Percentiles rank a stretch among this genome's conserved stretches.
These are phyloP conservation scores for Sherardia arvensis DNA, from an alignment of 257 asterid genomes.

Conservation along the genomic window DNA sequence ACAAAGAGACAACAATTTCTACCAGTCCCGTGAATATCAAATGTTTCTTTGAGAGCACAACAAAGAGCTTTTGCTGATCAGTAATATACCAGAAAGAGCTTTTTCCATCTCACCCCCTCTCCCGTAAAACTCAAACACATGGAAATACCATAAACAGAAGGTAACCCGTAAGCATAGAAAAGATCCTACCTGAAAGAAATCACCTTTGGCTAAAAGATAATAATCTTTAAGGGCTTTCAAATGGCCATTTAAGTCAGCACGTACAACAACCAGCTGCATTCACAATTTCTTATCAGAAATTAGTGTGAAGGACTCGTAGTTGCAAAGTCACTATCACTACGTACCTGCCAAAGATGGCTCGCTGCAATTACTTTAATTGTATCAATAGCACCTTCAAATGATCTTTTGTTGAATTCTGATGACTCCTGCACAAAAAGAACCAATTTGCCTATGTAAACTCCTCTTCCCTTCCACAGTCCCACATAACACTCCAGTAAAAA, in stretches of 20 bases:
- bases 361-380: constrained; percentile 92
- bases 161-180: neutral
- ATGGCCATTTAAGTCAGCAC: constrained; percentile 99
- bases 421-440: constrained; percentile 53
- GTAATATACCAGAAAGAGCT: neutral
- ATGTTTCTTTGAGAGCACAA: neutral
- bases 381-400: constrained; percentile 74
- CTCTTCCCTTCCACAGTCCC: neutral
- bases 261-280: constrained; percentile 92
- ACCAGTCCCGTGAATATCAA: neutral
- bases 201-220: constrained; percentile 96
- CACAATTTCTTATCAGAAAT: constrained; percentile 15
- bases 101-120: neutral
- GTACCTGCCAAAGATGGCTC: constrained; percentile 97
- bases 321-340: constrained; percentile 14
- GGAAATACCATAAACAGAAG: neutral
- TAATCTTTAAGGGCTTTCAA: constrained; percentile 95
- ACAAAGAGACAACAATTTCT: neutral
- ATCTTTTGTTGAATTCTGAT: constrained; percentile 89
- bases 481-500: neutral
- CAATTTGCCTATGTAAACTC: constrained; percentile 1
- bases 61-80: neutral
- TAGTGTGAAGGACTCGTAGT: constrained; percentile 10
- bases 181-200: constrained; percentile 78
- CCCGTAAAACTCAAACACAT: neutral